phyloP scores from a whole-genome alignment of 495 filamentous ascomycete genomes.

The Hypoxylon fragiforme region DNA sequence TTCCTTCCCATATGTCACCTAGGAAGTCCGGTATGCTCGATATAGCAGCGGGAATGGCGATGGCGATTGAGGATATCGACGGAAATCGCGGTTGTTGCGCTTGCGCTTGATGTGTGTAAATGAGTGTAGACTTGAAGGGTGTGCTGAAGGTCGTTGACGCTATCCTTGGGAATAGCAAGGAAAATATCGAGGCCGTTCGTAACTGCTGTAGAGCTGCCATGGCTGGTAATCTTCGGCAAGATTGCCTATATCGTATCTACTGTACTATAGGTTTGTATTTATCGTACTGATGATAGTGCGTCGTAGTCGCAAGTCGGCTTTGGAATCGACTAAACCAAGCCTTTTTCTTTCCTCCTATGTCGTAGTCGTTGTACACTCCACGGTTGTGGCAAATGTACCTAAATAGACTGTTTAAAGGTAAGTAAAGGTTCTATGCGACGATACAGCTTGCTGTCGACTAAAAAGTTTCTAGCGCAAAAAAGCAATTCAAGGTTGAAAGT shows the following conservation, averaged over 20 bases:
- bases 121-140: conserved; percentile 42
- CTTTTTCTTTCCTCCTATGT: too few relatives aligned
- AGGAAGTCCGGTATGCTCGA: conserved; percentile 58
- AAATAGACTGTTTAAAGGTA: too few relatives aligned
- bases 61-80: conserved; percentile 51
- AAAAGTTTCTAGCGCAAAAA: conserved; percentile 28
- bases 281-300: too few relatives aligned
- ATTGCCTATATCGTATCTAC: too few relatives aligned
- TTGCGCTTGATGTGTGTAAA: conserved; percentile 41
- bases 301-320: too few relatives aligned
- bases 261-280: too few relatives aligned
- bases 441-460: conserved; percentile 22
- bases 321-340: too few relatives aligned
- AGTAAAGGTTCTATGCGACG: too few relatives aligned
- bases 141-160: conserved; percentile 42
- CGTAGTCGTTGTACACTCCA: too few relatives aligned
- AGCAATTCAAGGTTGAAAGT: too few relatives aligned
- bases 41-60: conserved; percentile 59
- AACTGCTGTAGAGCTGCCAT: conserved; percentile 51
- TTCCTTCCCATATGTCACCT: conserved; percentile 83
- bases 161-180: conserved; percentile 45
- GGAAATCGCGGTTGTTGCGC: conserved; percentile 40
- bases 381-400: too few relatives aligned
- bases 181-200: conserved; percentile 43
- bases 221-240: conserved; percentile 10